Conservation (phyloP, 495 filamentous ascomycete genomes). For the Penicillium cosmopolitanum region DNA sequence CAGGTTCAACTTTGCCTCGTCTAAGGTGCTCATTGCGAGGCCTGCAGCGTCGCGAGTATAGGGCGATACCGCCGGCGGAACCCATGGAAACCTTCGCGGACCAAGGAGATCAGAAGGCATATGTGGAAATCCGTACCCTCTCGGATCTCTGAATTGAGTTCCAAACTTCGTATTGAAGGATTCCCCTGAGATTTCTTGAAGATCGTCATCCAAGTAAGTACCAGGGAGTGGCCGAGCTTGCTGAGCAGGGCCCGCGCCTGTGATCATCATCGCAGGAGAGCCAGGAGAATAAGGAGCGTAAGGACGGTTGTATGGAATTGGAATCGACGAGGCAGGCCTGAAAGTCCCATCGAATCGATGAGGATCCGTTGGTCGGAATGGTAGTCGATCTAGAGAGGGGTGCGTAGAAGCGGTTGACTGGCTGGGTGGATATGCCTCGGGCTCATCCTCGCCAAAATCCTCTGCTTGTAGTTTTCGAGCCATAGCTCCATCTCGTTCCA, state of each 20-base stretch:
- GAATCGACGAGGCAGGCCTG: not conserved
- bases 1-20: slow-evolving; percentile 21
- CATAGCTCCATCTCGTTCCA: slow-evolving; percentile 48
- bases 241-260: not conserved
- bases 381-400: not conserved
- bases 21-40: not conserved
- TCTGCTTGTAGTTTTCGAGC: slow-evolving; percentile 33
- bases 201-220: slow-evolving; percentile 19
- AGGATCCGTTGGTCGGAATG: not conserved
- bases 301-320: not conserved
- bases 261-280: too few species aligned
- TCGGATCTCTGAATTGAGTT: not conserved
- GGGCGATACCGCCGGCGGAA: not conserved
- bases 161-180: slow-evolving; percentile 20
- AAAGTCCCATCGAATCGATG: not conserved
- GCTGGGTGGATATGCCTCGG: not conserved
- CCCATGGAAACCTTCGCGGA: not conserved
- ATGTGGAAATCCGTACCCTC: not conserved
- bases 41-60: not conserved
- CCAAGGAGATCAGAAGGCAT: not conserved
- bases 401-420: not conserved
- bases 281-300: too few species aligned
- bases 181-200: slow-evolving; percentile 26
- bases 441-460: slow-evolving; percentile 6
- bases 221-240: slow-evolving; percentile 11